Conservation (phyloP, 164 flowering plant genomes). For the Stephania cephalantha region DNA sequence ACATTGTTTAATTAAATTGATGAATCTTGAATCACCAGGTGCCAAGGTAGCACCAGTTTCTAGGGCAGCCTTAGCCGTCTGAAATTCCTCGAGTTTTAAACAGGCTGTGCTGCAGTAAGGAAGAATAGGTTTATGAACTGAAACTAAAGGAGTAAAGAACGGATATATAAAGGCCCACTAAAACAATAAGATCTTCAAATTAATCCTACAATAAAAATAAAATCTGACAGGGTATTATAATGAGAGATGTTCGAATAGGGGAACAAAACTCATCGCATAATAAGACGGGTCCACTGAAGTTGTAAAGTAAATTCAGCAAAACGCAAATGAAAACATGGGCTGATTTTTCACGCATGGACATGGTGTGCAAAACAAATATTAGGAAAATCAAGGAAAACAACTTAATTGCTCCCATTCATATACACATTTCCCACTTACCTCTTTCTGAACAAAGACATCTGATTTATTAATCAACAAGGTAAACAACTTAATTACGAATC, state of each 20-base stretch:
- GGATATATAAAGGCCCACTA: no score
- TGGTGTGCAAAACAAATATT: not conserved
- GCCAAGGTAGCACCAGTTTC: constrained; percentile 67
- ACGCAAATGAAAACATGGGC: not conserved
- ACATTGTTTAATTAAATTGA: constrained; percentile 69
- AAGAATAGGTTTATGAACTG: not conserved
- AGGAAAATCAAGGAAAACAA: not conserved
- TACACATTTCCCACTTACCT: not conserved
- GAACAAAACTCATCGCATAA: not conserved
- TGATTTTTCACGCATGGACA: not conserved
- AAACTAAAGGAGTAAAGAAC: not conserved
- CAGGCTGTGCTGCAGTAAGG: constrained; percentile 55
- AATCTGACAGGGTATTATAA: not conserved
- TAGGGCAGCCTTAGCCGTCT: constrained; percentile 80
- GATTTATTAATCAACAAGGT: not conserved
- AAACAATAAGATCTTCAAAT: not conserved
- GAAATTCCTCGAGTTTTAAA: constrained; percentile 79
- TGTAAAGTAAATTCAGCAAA: not conserved
- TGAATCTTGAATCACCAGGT: constrained; percentile 62
- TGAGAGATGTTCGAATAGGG: not conserved
- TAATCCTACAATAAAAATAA: not conserved
- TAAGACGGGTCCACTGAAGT: not conserved
- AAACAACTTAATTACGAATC: not conserved
- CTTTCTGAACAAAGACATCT: not conserved
- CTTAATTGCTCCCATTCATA: not conserved